Evolutionary conservation across 768 basidiomycete genomes (phyloP).

Genomic region (Pisolithus marmoratus): DNA sequence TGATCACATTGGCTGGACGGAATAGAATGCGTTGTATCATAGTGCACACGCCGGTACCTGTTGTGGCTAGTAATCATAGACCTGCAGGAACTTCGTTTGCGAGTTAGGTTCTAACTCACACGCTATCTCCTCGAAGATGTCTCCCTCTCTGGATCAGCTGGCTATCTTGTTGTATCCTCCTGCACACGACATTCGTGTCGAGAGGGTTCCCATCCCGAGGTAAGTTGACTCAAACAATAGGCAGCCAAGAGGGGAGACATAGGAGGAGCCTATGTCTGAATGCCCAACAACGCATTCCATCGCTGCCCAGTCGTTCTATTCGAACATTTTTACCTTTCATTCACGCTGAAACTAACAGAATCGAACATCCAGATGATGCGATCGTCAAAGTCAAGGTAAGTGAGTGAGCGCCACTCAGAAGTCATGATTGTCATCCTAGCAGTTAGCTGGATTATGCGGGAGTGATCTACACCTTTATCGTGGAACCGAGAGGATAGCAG

Average conservation of each 20-base stretch:
- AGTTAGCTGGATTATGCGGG: slow-evolving; percentile 68
- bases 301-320: not conserved
- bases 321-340: not conserved
- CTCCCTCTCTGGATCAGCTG: slow-evolving; percentile 13
- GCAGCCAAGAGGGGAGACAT: not conserved
- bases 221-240: slow-evolving; percentile 25
- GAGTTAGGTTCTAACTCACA: not conserved
- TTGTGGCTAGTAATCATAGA: too few species aligned
- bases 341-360: slow-evolving; percentile 32
- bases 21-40: not conserved
- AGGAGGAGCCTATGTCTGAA: too few species aligned
- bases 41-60: too few species aligned
- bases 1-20: not conserved
- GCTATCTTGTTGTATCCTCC: slow-evolving; percentile 60
- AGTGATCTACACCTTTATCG: slow-evolving; percentile 75
- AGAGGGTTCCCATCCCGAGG: slow-evolving; percentile 51
- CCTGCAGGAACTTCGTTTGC: too few species aligned
- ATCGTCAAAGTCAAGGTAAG: slow-evolving; percentile 69
- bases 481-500: slow-evolving; percentile 48
- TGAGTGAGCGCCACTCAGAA: not conserved
- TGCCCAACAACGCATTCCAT: too few species aligned
- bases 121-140: not conserved
- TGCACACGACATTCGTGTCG: slow-evolving; percentile 66
- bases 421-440: slow-evolving; percentile 1
- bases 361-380: slow-evolving; percentile 69